A percentile compares a stretch with the other conserved stretches of the same genome.
Evolutionary conservation across 1,284 basidiomycete species (phyloP).

Genomic region (Golubevia sp.): DNA sequence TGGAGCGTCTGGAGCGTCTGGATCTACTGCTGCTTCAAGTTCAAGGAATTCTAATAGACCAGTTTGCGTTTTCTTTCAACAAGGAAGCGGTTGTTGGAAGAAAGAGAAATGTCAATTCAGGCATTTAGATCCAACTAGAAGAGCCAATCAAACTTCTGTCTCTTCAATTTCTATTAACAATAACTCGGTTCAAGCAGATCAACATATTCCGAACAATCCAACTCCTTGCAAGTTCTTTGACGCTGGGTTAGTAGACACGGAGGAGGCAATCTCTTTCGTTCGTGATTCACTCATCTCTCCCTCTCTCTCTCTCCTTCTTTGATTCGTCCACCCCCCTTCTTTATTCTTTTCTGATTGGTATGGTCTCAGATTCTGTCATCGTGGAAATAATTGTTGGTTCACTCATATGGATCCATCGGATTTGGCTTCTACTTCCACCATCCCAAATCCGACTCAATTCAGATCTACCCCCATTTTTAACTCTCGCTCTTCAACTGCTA

Average conservation of each 20-base stretch:
- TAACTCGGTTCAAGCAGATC: background rate
- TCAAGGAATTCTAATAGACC: too few species aligned
- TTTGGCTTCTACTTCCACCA: constrained; percentile 9
- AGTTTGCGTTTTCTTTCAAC: background rate
- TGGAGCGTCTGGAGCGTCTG: too few species aligned
- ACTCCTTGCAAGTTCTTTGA: constrained; percentile 5
- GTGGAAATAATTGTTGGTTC: constrained; percentile 20
- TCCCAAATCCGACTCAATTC: background rate
- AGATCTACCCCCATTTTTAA: too few species aligned
- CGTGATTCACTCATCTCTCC: constrained; percentile 5
- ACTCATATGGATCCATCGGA: background rate
- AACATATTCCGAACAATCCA: constrained; percentile 2
- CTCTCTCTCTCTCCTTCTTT: background rate
- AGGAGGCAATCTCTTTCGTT: constrained; percentile 11
- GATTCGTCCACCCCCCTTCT: constrained; percentile 7
- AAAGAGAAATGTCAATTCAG: background rate
- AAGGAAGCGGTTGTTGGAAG: background rate
- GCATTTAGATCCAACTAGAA: background rate
- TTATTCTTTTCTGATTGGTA: constrained; percentile 12
- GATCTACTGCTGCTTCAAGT: too few species aligned
- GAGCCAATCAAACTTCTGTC: background rate
- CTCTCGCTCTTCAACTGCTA: too few species aligned
- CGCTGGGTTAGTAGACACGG: background rate
- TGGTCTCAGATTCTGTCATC: constrained; percentile 14
- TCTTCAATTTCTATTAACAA: background rate